A percentile compares a stretch with the other conserved stretches of the same genome.
These are phyloP conservation scores for Saturnispora galanensis DNA, from an alignment of 805 yeast genomes.

Conservation along the genomic window DNA sequence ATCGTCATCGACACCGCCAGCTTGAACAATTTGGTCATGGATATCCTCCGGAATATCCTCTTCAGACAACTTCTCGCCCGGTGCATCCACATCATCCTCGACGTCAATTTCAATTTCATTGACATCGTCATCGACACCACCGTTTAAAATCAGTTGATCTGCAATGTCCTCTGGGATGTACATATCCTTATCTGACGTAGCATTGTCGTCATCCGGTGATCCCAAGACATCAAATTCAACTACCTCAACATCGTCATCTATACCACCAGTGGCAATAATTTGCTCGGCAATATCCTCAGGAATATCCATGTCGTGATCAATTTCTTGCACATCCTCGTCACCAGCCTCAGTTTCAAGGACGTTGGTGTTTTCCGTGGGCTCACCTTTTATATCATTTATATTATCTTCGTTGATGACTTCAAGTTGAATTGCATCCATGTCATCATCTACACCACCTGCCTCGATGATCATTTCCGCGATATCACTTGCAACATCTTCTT, in stretches of 20 bases:
- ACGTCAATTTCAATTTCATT: conserved; percentile 1
- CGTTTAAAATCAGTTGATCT: not conserved
- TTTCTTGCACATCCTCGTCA: conserved; percentile 5
- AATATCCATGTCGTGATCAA: conserved; percentile 3
- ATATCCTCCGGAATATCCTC: conserved; percentile 8
- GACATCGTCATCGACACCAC: conserved; percentile 3
- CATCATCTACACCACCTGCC: conserved; percentile 7
- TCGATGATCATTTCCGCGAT: conserved; percentile 1
- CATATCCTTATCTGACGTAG: not conserved
- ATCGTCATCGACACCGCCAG: conserved; percentile 4
- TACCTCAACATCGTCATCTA: conserved; percentile 5
- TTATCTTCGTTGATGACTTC: conserved; percentile 9
- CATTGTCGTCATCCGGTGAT: conserved; percentile 9
- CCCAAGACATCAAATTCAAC: conserved; percentile 1
- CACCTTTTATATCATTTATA: conserved; percentile 3
- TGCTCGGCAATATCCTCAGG: conserved; percentile 2
- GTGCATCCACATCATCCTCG: not conserved
- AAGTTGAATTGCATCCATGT: conserved; percentile 8
- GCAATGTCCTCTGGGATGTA: conserved; percentile 7
- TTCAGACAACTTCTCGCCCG: not conserved
- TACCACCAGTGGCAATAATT: not conserved
- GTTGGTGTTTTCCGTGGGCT: conserved; percentile 3
- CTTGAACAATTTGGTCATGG: not conserved
- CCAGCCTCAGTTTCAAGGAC: conserved; percentile 10
- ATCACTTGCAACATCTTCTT: conserved; percentile 6